phyloP scores from a whole-genome alignment of 2,329 filamentous ascomycete genomes.

The Thielaviopsis ethacetica region DNA sequence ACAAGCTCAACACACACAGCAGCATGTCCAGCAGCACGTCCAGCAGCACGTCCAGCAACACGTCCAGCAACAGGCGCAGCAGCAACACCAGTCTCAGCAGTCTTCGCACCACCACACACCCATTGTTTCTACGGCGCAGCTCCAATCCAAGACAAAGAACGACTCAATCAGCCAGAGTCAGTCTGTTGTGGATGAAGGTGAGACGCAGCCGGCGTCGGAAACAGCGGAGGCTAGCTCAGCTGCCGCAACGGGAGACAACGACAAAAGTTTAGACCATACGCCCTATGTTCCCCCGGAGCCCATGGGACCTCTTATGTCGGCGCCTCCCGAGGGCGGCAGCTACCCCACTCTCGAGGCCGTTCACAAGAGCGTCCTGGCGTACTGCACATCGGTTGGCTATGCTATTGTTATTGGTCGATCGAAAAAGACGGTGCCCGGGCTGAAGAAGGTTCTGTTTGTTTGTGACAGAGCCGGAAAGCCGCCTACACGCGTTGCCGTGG shows the following conservation, averaged over 20 bases:
- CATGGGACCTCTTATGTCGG: slow-evolving; percentile 43
- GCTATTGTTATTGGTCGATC: slow-evolving; percentile 52
- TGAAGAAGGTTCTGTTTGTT: slow-evolving; percentile 53
- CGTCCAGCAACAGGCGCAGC: slow-evolving; percentile 12
- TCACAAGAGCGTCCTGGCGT: slow-evolving; percentile 46
- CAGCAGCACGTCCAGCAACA: slow-evolving; percentile 1
- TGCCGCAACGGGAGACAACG: slow-evolving; percentile 30
- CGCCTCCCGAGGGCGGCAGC: slow-evolving; percentile 46
- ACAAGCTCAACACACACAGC: not conserved
- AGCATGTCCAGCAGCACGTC: not conserved
- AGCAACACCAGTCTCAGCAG: slow-evolving; percentile 13
- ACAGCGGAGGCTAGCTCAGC: slow-evolving; percentile 31
- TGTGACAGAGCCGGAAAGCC: slow-evolving; percentile 50
- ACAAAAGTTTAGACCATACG: slow-evolving; percentile 29
- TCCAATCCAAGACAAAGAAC: slow-evolving; percentile 20
- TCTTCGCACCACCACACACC: slow-evolving; percentile 10
- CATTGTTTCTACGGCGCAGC: slow-evolving; percentile 10
- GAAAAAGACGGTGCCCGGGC: slow-evolving; percentile 48
- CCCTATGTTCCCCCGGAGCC: slow-evolving; percentile 36
- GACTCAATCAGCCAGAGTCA: slow-evolving; percentile 14
- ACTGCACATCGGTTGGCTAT: slow-evolving; percentile 51
- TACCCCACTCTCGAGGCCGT: slow-evolving; percentile 48
- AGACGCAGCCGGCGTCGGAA: slow-evolving; percentile 5
- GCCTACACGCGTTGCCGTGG: slow-evolving; percentile 43
- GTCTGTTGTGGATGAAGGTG: slow-evolving; percentile 7